phyloP scores from a whole-genome alignment of 768 basidiomycete species.

The Cystobasidium ongulense region DNA sequence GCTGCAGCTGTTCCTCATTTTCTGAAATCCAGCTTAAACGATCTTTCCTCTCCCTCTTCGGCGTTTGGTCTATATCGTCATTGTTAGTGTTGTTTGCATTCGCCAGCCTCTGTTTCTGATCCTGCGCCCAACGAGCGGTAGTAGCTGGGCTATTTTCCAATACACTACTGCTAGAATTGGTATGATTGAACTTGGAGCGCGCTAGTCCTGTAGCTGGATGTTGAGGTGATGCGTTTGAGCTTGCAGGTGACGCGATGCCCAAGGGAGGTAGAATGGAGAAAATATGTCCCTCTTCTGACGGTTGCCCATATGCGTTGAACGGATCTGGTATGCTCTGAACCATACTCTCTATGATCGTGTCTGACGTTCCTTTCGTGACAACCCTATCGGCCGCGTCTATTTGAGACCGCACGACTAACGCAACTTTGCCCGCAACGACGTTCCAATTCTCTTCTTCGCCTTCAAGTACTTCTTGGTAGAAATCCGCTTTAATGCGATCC shows the following conservation, averaged over 20 bases:
- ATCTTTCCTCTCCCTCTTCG: conserved; percentile 2
- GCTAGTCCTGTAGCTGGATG: conserved; percentile 15
- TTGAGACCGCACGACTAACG: conserved; percentile 26
- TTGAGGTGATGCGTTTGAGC: background rate
- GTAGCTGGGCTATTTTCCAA: conserved; percentile 18
- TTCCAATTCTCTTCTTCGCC: conserved; percentile 32
- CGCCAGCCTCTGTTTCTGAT: conserved; percentile 13
- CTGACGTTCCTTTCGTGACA: conserved; percentile 31
- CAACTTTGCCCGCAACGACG: conserved; percentile 18
- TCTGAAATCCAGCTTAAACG: conserved; percentile 26
- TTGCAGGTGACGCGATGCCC: conserved; percentile 15
- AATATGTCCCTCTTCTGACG: conserved; percentile 28
- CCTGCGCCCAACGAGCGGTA: conserved; percentile 27
- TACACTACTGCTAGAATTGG: background rate
- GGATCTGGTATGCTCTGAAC: conserved; percentile 23
- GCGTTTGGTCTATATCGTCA: conserved; percentile 2
- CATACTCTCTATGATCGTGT: conserved; percentile 24
- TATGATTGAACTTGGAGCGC: background rate
- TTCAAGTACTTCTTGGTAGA: conserved; percentile 27
- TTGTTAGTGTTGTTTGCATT: background rate
- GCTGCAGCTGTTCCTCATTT: conserved; percentile 11
- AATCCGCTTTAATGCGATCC: conserved; percentile 28
- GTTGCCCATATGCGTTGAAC: conserved; percentile 29
- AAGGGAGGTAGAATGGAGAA: conserved; percentile 32
- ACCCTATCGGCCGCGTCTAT: conserved; percentile 31